Evolutionary conservation across 1,139 yeast genomes (phyloP).

Genomic region (Geotrichum europaeum): DNA sequence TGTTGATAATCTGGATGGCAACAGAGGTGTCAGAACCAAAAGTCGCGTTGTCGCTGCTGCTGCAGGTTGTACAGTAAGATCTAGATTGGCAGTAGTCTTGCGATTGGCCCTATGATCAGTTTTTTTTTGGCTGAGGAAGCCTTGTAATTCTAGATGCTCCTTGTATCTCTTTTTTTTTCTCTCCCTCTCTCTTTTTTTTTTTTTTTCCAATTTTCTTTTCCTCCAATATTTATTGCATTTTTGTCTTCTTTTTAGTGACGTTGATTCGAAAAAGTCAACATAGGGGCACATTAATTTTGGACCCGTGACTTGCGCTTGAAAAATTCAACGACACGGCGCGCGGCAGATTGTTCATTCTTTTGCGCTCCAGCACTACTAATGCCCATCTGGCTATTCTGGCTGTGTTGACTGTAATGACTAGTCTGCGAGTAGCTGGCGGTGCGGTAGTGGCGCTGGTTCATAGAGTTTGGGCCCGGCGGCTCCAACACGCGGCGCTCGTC

Average conservation of each 20-base stretch:
- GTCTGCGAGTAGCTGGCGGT: constrained; percentile 9
- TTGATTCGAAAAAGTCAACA: not conserved
- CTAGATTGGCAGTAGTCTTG: too few relatives aligned
- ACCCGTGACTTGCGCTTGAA: constrained; percentile 28
- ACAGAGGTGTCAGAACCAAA: too few relatives aligned
- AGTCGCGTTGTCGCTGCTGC: too few relatives aligned
- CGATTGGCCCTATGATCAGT: too few relatives aligned
- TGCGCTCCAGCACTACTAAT: not conserved
- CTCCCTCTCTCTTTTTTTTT: too few relatives aligned
- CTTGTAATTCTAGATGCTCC: too few relatives aligned
- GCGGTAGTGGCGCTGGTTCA: constrained; percentile 25
- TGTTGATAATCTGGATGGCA: too few relatives aligned
- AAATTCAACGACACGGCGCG: constrained; percentile 34
- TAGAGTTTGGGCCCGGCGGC: constrained; percentile 23
- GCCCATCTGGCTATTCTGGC: not conserved
- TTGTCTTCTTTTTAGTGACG: not conserved
- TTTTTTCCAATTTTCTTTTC: too few relatives aligned
- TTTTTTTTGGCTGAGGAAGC: too few relatives aligned
- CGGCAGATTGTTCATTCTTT: constrained; percentile 19
- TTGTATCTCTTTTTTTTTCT: too few relatives aligned
- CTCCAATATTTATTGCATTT: not conserved
- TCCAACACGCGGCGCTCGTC: constrained; percentile 18
- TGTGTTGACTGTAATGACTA: not conserved
- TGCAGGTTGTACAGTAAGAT: too few relatives aligned
- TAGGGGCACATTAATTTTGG: not conserved